Base-by-base conservation (phyloP, 257 asterid genomes). In the Marsdenia floribunda region DNA sequence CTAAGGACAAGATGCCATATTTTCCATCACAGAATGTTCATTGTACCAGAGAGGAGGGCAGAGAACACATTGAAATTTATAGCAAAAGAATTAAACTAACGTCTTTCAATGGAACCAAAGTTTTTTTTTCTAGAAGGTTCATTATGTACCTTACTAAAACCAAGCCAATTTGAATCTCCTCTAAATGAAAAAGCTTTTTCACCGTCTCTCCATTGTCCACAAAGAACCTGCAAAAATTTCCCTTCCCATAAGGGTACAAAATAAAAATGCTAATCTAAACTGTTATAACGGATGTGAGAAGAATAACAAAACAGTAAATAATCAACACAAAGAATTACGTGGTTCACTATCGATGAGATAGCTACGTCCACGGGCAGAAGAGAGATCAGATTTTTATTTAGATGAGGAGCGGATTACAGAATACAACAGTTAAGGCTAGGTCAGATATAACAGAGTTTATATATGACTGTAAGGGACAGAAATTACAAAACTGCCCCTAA, bases 101-200 rank as follows among this genome's bases (percentile, higher is more conserved):
- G 11, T 21, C 38, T 16, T 21, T 14, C 11, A 33, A 0, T 14
- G 22, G 22, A 13, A 16, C 38, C 21, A n/a, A 59, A 44, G 57
- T 70, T 22, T 13, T 26, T 70, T 22, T 13, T 26, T 29, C 33
- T 29, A 29, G 38, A 15, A 49, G 16, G 11, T 2, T 9, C 21
- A 29, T 24, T 12, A 53, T 73, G 68, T 77, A 93, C 98, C 97
- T 94, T 94, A 83, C 91, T 84, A 81, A 94, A 94, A 60, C 99
- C 97, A 57, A 94, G 99, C 97, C 99, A 94, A 84, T 94, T 92
- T 44, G 99, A 92, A 85, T 94, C 97, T 63, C 99, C 99, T 83
- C 97, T 83, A 77, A 89, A 92, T 0, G 97, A 90, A 82, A 92
- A 90, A 5, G 83, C 84, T 77, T 85, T 94, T 78, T 81, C 76